Base-by-base conservation (phyloP, 2,329 filamentous ascomycete species). In the Drechslera avenae region DNA sequence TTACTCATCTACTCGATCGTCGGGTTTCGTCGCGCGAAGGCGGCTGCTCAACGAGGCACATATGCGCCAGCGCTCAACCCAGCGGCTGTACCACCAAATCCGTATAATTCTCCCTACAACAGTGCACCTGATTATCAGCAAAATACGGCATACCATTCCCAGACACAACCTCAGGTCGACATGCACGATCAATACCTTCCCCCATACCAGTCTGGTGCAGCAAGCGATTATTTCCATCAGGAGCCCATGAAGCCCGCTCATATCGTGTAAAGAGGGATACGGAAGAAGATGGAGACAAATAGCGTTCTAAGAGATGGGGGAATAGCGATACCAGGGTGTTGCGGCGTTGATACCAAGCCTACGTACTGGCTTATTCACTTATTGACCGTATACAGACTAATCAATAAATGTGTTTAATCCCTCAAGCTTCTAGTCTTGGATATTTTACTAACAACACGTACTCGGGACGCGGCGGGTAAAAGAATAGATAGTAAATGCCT, bases 1-100 rank as follows among this genome's bases (percentile, higher is more conserved):
- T 69, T 75, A 50, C 67, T 77, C 54, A 64, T 76, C 47, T 78
- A 78, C 63, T 69, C 70, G 18, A 61, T 64, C 34, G 60, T 76
- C 51, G 57, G 51, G 23, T 69, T 72, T 54, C 67, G 69, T 48
- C 67, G 73, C 42, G 57, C 64, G 46, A 73, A 75, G 45, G 72
- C 69, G 53, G 64, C 65, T 17, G 60, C 57, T 7, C 67, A 67
- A 46, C 64, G 59, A 33, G 72, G 69, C 44, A 44, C 66, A 21
- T 75, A 75, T 51, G 62, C 57, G 10, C 64, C 65, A 23, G 63
- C 71, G 3, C 62, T 64, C 40, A 70, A 72, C 40, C 66, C 69
- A n/a, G 54, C 59, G 6, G 39, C 48, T 8, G 54, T 59, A 9
- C 56, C 57, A n/a, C 45, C 56, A 1, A 17, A 45, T 23, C 36